Evolutionary conservation across 2,329 filamentous ascomycete genomes (phyloP).

Genomic region (Diaporthe ampelina): DNA sequence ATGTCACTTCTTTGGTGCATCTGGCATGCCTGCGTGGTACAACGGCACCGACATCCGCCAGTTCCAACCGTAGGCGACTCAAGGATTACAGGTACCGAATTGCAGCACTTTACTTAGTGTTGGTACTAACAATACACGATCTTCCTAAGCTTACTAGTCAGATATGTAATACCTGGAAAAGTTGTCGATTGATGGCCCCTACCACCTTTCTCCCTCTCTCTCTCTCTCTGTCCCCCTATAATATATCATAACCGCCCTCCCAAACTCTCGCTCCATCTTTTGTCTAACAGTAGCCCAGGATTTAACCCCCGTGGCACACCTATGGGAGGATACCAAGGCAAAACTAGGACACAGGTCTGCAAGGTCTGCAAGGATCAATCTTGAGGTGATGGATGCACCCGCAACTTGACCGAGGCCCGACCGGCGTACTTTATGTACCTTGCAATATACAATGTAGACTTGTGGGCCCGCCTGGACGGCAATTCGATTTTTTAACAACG

Average conservation of each 20-base stretch:
- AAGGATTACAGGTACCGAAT: background rate
- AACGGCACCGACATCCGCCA: conserved; percentile 25
- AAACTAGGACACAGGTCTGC: conserved; percentile 5
- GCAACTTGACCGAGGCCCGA: conserved; percentile 32
- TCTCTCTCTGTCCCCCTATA: background rate
- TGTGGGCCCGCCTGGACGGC: conserved; percentile 2
- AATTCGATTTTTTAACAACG: conserved; percentile 1
- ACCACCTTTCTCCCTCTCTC: background rate
- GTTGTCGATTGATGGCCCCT: background rate
- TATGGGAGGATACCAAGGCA: conserved; percentile 14
- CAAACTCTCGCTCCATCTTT: conserved; percentile 23
- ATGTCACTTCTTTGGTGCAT: conserved; percentile 4
- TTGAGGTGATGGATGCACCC: conserved; percentile 17
- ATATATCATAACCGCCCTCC: conserved; percentile 15
- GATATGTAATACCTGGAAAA: background rate
- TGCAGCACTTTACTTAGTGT: background rate
- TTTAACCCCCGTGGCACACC: conserved; percentile 14
- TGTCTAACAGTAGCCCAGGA: conserved; percentile 23
- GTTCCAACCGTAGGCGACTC: background rate
- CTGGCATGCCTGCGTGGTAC: background rate
- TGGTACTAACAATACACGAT: background rate
- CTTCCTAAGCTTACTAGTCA: background rate
- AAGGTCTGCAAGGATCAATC: conserved; percentile 28
- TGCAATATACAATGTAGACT: conserved; percentile 3
- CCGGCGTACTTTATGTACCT: background rate